Base-by-base conservation (phyloP, 192 early-diverging fungal species). In the Coemansia sp. region DNA sequence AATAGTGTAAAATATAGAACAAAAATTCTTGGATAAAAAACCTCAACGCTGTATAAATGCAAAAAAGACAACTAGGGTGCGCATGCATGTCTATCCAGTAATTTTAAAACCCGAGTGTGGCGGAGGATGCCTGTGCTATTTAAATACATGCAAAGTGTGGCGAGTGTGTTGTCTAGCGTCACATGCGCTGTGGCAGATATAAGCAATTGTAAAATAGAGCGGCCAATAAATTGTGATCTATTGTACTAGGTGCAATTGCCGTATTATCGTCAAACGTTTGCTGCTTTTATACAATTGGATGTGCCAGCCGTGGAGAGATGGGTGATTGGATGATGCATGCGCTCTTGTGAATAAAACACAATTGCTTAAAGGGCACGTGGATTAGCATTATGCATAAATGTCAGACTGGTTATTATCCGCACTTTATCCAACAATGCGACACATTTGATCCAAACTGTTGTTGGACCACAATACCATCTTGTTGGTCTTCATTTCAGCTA, bases 161-260 rank as follows among this genome's bases (percentile, higher is more conserved):
- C 48, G 48, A 21, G 48, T 49, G 48, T 15, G 7, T 49, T 49
- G 48, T 49, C 48, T 49, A 8, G 41, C 41, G 15, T 10, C 51
- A 23, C 53, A 55, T 55, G 23, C 32, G 24, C 25, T 14, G 53
- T 32, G 29, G 25, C 15, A 17, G 11, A 17, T 14, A 17, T 11
- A 14, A 6, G 53, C 53, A 55, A 55, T 55, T 55, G 53, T 55
- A 55, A 17, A 55, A 55, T 55, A 49, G 19, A 47, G 19, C n/a
- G 0, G 17, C 12, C 17, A 49, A 15, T 5, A 21, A 49, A 19
- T 21, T 19, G 19, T 49, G 19, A n/a, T n/a, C 5, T 55, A 55
- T 55, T 55, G 25, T 55, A 14, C 11, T 29, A 5, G 12, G 12
- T 11, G 14, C n/a, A 55, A 25, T 29, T 55, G 53, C 25, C 41